Base-by-base conservation (phyloP, 192 early-diverging fungal species). In the Linnemannia zychae region DNA sequence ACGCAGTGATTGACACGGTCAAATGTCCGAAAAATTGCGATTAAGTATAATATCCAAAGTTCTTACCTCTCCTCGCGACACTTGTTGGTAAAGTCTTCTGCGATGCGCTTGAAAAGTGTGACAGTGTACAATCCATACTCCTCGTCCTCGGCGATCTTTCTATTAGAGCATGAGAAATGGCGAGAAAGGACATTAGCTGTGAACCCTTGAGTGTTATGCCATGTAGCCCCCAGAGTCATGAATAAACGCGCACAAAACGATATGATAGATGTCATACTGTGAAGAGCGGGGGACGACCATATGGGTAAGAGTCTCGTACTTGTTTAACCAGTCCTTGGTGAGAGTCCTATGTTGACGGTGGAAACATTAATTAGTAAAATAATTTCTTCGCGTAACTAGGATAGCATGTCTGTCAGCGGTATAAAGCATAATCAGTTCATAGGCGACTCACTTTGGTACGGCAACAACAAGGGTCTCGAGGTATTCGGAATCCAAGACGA, bases 201-300 rank as follows among this genome's bases (percentile, higher is more conserved):
- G 40, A 44, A 9, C 40, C 4, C 40, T 9, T 44, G 40, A 50
- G 71, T 11, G 40, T 4, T 46, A 7, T 33, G 60, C 66, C 46
- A 46, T n/a, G 77, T 16, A 7, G 20, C 60, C 65, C 18, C 7
- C 52, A 67, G 48, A 72, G 37, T 49, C 6, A 11, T 31, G 16
- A 37, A 63, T 24, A 13, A 3, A 60, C 20, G 4, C 60, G 38
- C 7, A 17, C 16, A 67, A 48, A 60, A 68, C 31, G 11, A 33
- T 28, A 31, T 2, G 48, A 38, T 20, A 16, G 36, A 3, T 57
- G 22, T 88, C 91, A 78, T 93, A 97, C 96, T 90, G 86, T 67
- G 95, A 93, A 5, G 98, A 99, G 66, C 99, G 93, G 17, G 99
- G 99, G 28, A 99, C 98, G 16, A 99, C 96, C 96, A 98, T 98